Evolutionary conservation across 768 basidiomycete genomes (phyloP).

Genomic region (Mycena metata): DNA sequence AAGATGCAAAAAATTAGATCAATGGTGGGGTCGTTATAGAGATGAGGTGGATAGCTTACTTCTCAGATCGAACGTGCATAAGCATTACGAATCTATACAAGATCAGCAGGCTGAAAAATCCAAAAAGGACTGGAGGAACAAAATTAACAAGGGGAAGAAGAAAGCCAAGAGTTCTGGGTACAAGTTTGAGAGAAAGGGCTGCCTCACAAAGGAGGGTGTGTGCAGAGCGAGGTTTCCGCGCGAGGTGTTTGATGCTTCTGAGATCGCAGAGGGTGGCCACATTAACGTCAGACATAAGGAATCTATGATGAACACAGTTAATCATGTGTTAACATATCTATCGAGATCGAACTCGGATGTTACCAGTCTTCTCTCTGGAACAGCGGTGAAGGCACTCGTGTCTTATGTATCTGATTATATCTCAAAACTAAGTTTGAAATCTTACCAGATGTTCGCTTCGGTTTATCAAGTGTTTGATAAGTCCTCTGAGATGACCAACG

Average conservation of each 20-base stretch:
- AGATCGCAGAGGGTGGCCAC: neutral
- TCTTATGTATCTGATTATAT: neutral
- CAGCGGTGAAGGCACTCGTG: neutral
- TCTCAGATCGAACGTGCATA: too few species aligned
- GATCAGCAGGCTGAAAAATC: too few species aligned
- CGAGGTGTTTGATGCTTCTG: neutral
- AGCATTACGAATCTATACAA: too few species aligned
- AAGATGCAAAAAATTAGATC: too few species aligned
- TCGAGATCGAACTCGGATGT: neutral
- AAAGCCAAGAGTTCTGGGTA: neutral
- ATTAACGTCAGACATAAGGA: neutral
- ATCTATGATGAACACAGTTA: neutral
- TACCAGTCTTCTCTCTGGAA: neutral
- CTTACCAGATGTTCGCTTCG: neutral
- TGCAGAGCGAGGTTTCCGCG: slow-evolving; percentile 11
- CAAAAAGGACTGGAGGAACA: neutral
- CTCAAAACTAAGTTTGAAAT: neutral
- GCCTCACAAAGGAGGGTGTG: neutral
- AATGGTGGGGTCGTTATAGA: too few species aligned
- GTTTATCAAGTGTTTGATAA: neutral
- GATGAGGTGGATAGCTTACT: too few species aligned
- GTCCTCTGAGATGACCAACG: neutral
- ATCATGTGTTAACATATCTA: neutral
- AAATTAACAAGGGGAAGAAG: neutral
- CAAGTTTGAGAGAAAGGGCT: neutral